phyloP scores from a whole-genome alignment of 2,329 filamentous ascomycete species.

The Didymella exigua region DNA sequence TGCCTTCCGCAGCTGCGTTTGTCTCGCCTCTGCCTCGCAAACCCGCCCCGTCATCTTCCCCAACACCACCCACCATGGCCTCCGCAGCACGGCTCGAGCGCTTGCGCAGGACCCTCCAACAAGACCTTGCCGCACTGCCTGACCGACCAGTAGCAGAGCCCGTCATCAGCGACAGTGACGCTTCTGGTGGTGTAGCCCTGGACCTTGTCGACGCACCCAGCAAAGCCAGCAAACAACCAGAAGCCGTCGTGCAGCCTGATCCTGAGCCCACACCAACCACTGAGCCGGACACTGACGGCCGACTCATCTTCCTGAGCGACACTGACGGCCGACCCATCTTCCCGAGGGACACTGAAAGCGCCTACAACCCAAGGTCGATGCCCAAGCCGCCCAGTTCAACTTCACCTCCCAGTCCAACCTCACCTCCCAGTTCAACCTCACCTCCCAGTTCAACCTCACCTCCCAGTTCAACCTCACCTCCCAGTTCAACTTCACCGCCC shows the following conservation, averaged over 20 bases:
- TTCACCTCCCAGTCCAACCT: neutral
- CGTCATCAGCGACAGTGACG: slow-evolving; percentile 20
- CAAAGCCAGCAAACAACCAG: slow-evolving; percentile 24
- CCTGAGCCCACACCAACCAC: neutral
- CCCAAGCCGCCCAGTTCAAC: slow-evolving; percentile 2
- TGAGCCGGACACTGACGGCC: slow-evolving; percentile 23
- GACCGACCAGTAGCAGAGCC: slow-evolving; percentile 18
- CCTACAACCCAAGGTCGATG: slow-evolving; percentile 27
- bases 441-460: neutral
- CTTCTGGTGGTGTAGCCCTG: slow-evolving; percentile 31
- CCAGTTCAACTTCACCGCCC: neutral
- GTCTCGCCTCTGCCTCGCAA: neutral
- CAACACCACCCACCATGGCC: slow-evolving; percentile 24
- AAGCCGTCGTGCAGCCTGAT: neutral
- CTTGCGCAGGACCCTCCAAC: slow-evolving; percentile 25
- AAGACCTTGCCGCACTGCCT: slow-evolving; percentile 36
- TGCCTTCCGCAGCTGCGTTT: neutral
- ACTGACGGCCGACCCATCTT: slow-evolving; percentile 29
- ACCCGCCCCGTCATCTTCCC: neutral
- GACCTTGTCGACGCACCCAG: neutral
- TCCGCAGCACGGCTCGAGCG: slow-evolving; percentile 30
- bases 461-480: slow-evolving; percentile 3
- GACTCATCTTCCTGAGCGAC: slow-evolving; percentile 31
- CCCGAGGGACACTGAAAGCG: slow-evolving; percentile 28
- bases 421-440: slow-evolving; percentile 5